Evolutionary conservation across 2,329 filamentous ascomycete genomes (phyloP), one percentile per base, ranked within the genome.

Genomic region (Penicillium sp.): DNA sequence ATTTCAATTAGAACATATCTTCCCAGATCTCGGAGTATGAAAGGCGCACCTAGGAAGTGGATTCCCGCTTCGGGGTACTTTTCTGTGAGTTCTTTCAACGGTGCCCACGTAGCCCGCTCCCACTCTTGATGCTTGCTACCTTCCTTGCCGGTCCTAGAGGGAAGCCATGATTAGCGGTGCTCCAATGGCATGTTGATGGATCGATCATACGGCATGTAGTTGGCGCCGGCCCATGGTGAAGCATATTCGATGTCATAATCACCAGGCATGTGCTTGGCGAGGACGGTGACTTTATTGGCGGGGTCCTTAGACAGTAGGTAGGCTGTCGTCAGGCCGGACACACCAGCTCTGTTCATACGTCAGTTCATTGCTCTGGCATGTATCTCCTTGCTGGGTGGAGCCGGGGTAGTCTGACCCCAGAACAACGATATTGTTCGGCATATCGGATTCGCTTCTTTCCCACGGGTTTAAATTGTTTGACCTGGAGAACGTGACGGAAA

Each of bases 211-310:
- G 88, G 90, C 53, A 87, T 70, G 64, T 85, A 86, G 66, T 94
- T 92, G 55, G 90, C 90, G 13, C 90, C 90, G 3, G 90, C 90
- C 88, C 89, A 95, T 0, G 90, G 90, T 5, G 89, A 95, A 0
- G 89, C 86, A 69, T 96, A 96, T 76, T 95, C 88, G 60, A 92
- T 87, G 60, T 92, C 88, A 71, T 92, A 94, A 75, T 96, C 92
- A 31, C 92, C 92, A 0, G 92, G 92, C 87, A 96, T 94, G 68
- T 95, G 88, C 66, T 92, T 95, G 5, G 90, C 87, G 28, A 90
- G 77, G 31, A 95, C 77, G 0, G 88, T 91, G 57, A 95, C 73
- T 24, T 76, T 75, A 60, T 85, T 79, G 10, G 72, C 63, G 5
- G 74, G 70, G 61, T 84, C 78, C 53, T 77, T 76, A 11, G 84